Evolutionary conservation across 192 early-diverging fungal species (phyloP).

Genomic region (Phlyctochytrium bullatum): DNA sequence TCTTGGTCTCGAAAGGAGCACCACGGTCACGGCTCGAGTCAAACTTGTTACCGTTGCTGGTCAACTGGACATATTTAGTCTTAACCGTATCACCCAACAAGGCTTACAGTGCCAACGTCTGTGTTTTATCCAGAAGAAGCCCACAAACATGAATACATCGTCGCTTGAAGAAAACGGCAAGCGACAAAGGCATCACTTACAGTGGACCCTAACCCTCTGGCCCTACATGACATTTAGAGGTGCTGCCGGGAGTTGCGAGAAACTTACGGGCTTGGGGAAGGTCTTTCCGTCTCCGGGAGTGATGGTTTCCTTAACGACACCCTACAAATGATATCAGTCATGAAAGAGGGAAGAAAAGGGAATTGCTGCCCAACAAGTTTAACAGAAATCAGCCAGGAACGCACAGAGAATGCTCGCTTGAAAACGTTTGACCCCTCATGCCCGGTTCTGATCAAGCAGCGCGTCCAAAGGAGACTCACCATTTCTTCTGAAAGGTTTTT

Average conservation of each 20-base stretch:
- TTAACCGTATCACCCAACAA: slow-evolving; percentile 7
- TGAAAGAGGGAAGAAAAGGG: too few species aligned
- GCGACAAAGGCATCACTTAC: slow-evolving; percentile 9
- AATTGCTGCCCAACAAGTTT: too few species aligned
- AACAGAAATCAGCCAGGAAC: too few species aligned
- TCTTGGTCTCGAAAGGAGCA: slow-evolving; percentile 80
- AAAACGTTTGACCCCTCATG: too few species aligned
- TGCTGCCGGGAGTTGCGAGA: background rate
- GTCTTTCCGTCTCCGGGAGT: slow-evolving; percentile 49
- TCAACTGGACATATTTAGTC: slow-evolving; percentile 25
- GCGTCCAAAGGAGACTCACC: too few species aligned
- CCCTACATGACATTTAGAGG: slow-evolving; percentile 21
- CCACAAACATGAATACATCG: background rate
- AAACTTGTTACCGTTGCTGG: slow-evolving; percentile 71
- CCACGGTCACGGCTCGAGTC: slow-evolving; percentile 85
- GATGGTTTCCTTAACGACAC: slow-evolving; percentile 52
- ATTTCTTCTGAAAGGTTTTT: too few species aligned
- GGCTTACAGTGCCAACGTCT: slow-evolving; percentile 43
- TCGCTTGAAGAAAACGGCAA: background rate
- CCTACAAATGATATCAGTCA: too few species aligned
- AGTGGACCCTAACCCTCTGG: slow-evolving; percentile 50
- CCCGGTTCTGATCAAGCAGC: too few species aligned
- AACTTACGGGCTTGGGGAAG: slow-evolving; percentile 53
- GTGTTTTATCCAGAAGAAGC: too few species aligned
- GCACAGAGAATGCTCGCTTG: too few species aligned